Evolutionary conservation across 371 early-diverging fungal genomes (phyloP), one percentile per base, ranked within the genome.

Genomic region (Choanephora cucurbitarum): DNA sequence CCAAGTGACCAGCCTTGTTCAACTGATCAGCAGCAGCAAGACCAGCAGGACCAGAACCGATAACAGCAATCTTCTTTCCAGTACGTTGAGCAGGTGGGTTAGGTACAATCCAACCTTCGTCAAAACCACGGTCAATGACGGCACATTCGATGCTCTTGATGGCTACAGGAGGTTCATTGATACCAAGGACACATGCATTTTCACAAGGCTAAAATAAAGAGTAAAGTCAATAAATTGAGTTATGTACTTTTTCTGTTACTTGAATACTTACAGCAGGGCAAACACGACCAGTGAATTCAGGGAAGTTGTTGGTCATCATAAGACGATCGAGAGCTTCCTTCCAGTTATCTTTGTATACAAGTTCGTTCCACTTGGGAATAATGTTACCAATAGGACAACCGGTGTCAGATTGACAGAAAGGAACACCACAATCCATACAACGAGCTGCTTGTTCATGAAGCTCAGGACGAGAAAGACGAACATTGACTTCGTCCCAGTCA

Each of bases 331-430:
- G 83, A 7, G 98, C 98, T n/a, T 91, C 93, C 67, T 85, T 82
- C 97, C 97, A 98, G 67, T 95, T 90, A 68, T 94, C 85, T 70
- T 90, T 86, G 83, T 86, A 95, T 28, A 98, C 91, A 13, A 97
- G 81, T 42, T 98, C 96, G 69, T 98, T 98, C 96, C 97, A 98
- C 80, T 95, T 95, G 63, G 98, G 98, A 59, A 98, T 97, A 57
- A 96, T 89, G 80, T 98, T 98, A 53, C 92, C 91, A 47, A 98
- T 94, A 19, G 98, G 98, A 69, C 98, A 97, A 22, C 98, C 98
- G 39, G 89, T 86, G 64, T 95, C 92, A 11, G 92, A 91, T 80
- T 97, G 97, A 72, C 98, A 97, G 86, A 95, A 96, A 22, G 98
- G 97, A 18, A 96, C 88, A 75, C 98, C 98, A 70, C 97, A 95